A percentile compares a stretch with the other conserved stretches of the same genome.
Conservation (phyloP, 2,329 filamentous ascomycete genomes). For the Colletotrichum falcatum region DNA sequence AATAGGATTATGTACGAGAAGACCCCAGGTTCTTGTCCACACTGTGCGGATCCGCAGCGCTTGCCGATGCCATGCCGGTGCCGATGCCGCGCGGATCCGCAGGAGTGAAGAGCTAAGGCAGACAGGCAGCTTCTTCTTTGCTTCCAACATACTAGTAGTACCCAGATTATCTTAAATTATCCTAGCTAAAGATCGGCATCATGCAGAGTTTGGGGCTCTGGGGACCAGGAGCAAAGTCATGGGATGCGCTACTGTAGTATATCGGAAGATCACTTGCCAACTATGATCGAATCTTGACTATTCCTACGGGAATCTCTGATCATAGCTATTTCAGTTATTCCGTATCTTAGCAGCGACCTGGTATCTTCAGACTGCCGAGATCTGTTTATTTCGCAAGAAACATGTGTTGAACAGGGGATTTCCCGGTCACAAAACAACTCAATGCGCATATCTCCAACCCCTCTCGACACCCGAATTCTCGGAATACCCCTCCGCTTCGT, state of each 20-base stretch:
- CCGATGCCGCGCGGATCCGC: too few relatives aligned
- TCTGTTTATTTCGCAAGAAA: background rate
- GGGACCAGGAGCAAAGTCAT: background rate
- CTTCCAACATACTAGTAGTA: background rate
- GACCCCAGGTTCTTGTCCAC: background rate
- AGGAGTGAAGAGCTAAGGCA: background rate
- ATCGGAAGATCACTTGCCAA: background rate
- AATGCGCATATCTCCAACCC: constrained; percentile 43
- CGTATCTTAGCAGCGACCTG: background rate
- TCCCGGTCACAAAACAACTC: background rate
- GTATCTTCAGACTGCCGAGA: background rate
- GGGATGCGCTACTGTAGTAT: background rate
- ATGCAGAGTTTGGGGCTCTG: background rate
- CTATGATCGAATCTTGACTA: background rate
- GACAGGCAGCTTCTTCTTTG: background rate
- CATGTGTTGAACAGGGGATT: background rate
- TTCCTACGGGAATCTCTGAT: background rate
- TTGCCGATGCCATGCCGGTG: too few relatives aligned
- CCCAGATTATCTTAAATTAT: background rate
- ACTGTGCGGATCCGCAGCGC: too few relatives aligned
- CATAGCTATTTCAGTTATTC: background rate
- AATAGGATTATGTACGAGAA: background rate
- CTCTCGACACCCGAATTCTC: constrained; percentile 42
- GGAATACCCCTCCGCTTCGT: constrained; percentile 45
- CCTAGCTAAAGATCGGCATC: background rate